Percentiles rank a stretch among this genome's conserved stretches.
These are phyloP conservation scores for Purpureocillium lavendulum DNA, from an alignment of 2,329 filamentous ascomycete species.

Conservation along the genomic window DNA sequence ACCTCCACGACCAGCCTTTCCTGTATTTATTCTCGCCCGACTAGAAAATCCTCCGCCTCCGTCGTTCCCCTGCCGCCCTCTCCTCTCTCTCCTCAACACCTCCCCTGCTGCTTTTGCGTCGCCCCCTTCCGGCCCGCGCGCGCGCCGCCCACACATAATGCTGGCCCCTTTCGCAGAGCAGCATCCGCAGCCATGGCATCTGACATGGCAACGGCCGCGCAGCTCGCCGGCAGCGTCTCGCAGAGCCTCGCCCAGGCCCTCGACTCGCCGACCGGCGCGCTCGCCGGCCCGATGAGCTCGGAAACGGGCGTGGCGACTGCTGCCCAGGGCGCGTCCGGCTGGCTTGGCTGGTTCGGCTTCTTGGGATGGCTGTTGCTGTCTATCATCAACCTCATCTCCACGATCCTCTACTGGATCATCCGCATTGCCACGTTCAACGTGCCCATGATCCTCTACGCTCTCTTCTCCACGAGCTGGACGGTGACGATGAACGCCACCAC, in stretches of 20 bases:
- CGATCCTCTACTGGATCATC: constrained; percentile 67
- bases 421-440: constrained; percentile 82
- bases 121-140: constrained; percentile 9
- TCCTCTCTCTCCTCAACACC: constrained; percentile 3
- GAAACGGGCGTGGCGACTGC: too few relatives aligned
- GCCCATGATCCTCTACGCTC: constrained; percentile 79
- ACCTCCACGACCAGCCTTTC: neutral
- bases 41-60: neutral
- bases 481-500: constrained; percentile 99
- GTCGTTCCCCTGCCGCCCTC: neutral
- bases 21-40: neutral
- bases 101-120: constrained; percentile 8
- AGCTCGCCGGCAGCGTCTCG: constrained; percentile 22
- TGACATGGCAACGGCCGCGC: constrained; percentile 28
- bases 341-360: constrained; percentile 46
- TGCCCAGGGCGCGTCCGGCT: too few relatives aligned
- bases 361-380: constrained; percentile 47
- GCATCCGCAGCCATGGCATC: constrained; percentile 30
- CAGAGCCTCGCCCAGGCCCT: constrained; percentile 22
- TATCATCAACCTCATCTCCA: constrained; percentile 47
- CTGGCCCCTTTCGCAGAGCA: constrained; percentile 21
- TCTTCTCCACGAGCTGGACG: constrained; percentile 88
- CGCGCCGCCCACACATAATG: constrained; percentile 24
- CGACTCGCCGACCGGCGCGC: constrained; percentile 18
- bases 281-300: constrained; percentile 9